Conservation (phyloP, 805 yeast species). For the Yarrowia alimentaria region DNA sequence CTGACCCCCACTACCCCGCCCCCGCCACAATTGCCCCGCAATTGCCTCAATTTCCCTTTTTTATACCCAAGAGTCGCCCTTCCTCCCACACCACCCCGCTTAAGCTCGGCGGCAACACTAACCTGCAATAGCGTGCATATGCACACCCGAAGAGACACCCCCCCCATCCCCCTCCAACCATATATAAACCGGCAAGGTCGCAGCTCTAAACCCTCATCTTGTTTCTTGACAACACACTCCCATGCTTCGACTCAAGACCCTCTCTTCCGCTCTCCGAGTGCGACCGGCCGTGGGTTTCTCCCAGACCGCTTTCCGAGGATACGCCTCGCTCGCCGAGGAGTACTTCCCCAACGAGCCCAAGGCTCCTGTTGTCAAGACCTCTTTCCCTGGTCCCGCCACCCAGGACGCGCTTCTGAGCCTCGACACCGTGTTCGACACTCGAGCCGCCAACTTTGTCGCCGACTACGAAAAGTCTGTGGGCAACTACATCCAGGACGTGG, state of each 20-base stretch:
- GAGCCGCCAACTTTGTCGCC: conserved; percentile 71
- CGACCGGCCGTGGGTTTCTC: conserved; percentile 1
- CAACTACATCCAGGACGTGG: conserved; percentile 77
- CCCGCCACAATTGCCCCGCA: background rate
- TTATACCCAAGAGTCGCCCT: background rate
- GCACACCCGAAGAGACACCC: no score
- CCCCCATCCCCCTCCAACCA: no score
- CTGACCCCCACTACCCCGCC: background rate
- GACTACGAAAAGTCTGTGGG: conserved; percentile 75
- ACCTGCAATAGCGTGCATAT: no score
- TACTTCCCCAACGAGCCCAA: conserved; percentile 77
- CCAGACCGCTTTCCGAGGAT: conserved; percentile 12
- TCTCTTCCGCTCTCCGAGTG: conserved; percentile 21
- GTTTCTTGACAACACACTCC: background rate
- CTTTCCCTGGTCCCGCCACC: conserved; percentile 77
- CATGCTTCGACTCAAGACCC: conserved; percentile 24
- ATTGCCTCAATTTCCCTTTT: background rate
- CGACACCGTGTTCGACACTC: conserved; percentile 61
- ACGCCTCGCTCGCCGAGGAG: conserved; percentile 35
- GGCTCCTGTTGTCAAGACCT: conserved; percentile 60
- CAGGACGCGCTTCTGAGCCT: conserved; percentile 52
- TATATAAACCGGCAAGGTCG: no score
- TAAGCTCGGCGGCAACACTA: conserved; percentile 26
- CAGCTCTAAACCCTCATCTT: background rate
- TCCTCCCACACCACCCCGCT: background rate